Percentiles rank a stretch among this genome's conserved stretches.
Evolutionary conservation across 208 protist genomes (phyloP).

Genomic region (Trypanosoma boissoni): DNA sequence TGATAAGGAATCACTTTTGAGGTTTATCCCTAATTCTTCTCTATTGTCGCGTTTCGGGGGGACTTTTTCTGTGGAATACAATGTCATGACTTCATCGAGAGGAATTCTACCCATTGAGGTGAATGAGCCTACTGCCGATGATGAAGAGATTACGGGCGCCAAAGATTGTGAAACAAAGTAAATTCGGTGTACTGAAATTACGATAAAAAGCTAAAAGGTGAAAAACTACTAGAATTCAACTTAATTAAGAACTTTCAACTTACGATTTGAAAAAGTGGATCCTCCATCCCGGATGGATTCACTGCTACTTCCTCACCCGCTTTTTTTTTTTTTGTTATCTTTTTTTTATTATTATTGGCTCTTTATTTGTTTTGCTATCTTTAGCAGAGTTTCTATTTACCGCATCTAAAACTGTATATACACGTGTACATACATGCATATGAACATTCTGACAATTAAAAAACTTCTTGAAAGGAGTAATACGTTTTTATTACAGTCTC

Average conservation of each 20-base stretch:
- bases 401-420: too few relatives aligned
- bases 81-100: conserved; percentile 1
- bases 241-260: conserved; percentile 18
- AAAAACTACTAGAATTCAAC: conserved; percentile 3
- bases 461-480: too few relatives aligned
- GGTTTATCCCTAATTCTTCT: conserved; percentile 37
- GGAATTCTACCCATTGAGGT: too few relatives aligned
- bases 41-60: conserved; percentile 33
- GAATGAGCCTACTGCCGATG: too few relatives aligned
- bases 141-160: too few relatives aligned
- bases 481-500: background rate
- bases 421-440: too few relatives aligned
- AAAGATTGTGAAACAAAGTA: too few relatives aligned
- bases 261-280: too few relatives aligned
- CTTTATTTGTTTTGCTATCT: conserved; percentile 20
- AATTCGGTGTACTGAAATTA: too few relatives aligned
- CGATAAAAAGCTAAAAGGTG: background rate
- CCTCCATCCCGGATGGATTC: too few relatives aligned
- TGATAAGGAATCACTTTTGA: conserved; percentile 39
- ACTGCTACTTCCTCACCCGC: background rate
- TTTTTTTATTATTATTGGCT: conserved; percentile 7
- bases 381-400: too few relatives aligned
- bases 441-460: too few relatives aligned
- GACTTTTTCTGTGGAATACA: background rate
- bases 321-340: conserved; percentile 17